These are phyloP conservation scores for Puccinia polysora DNA, from an alignment of 1,284 basidiomycete species.

Conservation along the genomic window DNA sequence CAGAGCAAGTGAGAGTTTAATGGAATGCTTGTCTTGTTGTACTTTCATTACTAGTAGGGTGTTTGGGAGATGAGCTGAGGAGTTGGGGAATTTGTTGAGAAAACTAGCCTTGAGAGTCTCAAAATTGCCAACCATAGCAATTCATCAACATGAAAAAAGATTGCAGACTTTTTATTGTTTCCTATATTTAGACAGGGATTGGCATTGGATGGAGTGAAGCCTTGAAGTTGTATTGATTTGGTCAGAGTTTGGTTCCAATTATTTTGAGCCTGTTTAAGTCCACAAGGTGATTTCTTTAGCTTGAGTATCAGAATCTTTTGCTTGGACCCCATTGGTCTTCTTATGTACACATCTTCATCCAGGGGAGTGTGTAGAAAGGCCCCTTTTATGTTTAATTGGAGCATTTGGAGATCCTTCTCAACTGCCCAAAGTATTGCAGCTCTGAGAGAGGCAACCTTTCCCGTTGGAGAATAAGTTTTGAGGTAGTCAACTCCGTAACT, in stretches of 20 bases:
- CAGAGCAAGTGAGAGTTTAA: not conserved
- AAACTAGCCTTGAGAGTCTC: not conserved
- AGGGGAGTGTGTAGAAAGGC: constrained; percentile 56
- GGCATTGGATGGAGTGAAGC: not conserved
- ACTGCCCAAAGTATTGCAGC: constrained; percentile 54
- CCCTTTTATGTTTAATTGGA: constrained; percentile 56
- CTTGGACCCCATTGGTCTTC: constrained; percentile 49
- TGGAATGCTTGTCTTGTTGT: not conserved
- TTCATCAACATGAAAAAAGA: constrained; percentile 10
- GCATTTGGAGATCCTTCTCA: constrained; percentile 50
- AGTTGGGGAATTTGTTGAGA: not conserved
- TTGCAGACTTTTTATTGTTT: too few species aligned
- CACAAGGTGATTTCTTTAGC: not conserved
- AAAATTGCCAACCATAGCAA: not conserved
- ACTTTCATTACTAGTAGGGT: not conserved
- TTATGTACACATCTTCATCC: constrained; percentile 55
- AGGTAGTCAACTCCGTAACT: constrained; percentile 55
- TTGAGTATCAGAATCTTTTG: not conserved
- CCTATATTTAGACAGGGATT: not conserved
- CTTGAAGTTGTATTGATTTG: not conserved
- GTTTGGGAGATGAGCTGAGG: not conserved
- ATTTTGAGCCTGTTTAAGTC: not conserved
- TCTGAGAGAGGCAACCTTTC: constrained; percentile 52
- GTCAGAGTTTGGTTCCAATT: not conserved
- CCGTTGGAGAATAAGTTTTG: constrained; percentile 56